Evolutionary conservation across 129 eudicot species (phyloP).

Genomic region (Arctium lappa): DNA sequence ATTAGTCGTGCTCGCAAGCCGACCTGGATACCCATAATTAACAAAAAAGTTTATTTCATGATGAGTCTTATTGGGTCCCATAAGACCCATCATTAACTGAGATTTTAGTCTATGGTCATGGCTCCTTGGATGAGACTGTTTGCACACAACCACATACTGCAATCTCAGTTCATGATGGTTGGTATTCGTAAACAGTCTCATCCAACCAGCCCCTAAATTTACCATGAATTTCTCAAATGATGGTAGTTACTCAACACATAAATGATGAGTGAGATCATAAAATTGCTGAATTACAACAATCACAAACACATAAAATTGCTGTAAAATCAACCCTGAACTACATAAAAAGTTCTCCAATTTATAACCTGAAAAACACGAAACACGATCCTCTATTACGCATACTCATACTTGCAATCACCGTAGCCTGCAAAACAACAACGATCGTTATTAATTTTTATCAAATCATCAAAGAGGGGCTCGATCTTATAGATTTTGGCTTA

Average conservation of each 20-base stretch:
- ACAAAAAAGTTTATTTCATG: too few species aligned
- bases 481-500: constrained; percentile 19
- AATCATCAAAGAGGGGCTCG: not conserved
- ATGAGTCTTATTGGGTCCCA: too few species aligned
- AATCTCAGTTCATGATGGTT: too few species aligned
- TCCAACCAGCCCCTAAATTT: not conserved
- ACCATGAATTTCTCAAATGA: constrained; percentile 9
- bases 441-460: not conserved
- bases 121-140: not conserved
- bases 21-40: too few species aligned
- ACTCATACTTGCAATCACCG: constrained; percentile 35
- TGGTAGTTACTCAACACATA: constrained; percentile 1
- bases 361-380: not conserved
- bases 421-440: constrained; percentile 35
- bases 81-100: not conserved
- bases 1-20: too few species aligned
- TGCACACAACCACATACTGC: too few species aligned
- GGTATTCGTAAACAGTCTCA: not conserved
- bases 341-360: not conserved
- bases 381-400: not conserved
- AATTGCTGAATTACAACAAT: constrained; percentile 14
- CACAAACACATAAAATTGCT: constrained; percentile 14
- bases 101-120: not conserved
- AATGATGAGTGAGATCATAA: not conserved
- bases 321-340: not conserved